Evolutionary conservation across 108 stramenopile genomes (phyloP), one percentile per base, ranked within the genome.

Genomic region (Pinguiococcus pyrenoidosus): DNA sequence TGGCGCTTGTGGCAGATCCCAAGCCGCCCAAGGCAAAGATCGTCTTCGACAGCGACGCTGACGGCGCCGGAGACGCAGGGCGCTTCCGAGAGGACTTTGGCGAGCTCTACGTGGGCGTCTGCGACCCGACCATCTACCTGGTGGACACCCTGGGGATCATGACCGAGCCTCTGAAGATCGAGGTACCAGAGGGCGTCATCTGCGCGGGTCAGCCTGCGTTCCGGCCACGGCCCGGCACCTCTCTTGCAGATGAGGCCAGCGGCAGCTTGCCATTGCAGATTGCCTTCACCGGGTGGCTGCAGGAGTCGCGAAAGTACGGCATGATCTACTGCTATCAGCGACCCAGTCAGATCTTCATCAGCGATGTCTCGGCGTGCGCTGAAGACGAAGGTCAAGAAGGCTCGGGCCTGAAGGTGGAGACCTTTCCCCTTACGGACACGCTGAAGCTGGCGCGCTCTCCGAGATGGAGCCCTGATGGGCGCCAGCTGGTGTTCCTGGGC

Each of bases 401-500:
- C 18, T 1, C 20, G 9, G 9, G 1, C n/a, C n/a, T n/a, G n/a
- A n/a, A n/a, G n/a, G n/a, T n/a, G n/a, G n/a, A n/a, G n/a, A n/a
- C n/a, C n/a, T n/a, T n/a, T n/a, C n/a, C n/a, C n/a, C n/a, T n/a
- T n/a, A n/a, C n/a, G n/a, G n/a, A n/a, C n/a, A n/a, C n/a, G n/a
- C n/a, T n/a, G n/a, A n/a, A n/a, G n/a, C n/a, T 56, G 10, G 45
- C 44, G 32, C 43, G 55, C 10, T 42, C 29, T 3, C 44, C 55
- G 8, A 24, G 55, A 1, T 23, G 24, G 43, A 9, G 13, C 1
- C 32, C 29, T 0, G 39, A 44, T 9, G 47, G 55, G 9, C 14
- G 23, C 23, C 0, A 7, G 4, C 1, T 56, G 23, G 26, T 4
- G 10, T 56, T 29, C 28, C 14, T 56, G 2, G 45, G 34, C 25